Conservation (phyloP, 192 early-diverging fungal species). For the Chytriomyces confervae region DNA sequence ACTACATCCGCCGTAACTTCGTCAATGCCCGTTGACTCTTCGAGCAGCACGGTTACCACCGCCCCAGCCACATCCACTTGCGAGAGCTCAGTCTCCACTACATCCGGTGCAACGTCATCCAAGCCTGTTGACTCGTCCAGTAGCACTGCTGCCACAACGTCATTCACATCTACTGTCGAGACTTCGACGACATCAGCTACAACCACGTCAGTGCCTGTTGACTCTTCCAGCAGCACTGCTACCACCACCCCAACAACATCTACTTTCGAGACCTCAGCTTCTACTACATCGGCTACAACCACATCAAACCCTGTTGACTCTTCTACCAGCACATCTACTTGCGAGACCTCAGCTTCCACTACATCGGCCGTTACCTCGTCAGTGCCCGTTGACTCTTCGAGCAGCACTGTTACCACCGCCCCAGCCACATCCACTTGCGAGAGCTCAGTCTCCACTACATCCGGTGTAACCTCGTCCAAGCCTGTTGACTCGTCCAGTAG, state of each 20-base stretch:
- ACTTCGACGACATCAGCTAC: not conserved
- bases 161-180: not conserved
- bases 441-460: not conserved
- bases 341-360: not conserved
- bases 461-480: not conserved
- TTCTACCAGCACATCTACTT: not conserved
- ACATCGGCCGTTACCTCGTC: not conserved
- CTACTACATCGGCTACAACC: not conserved
- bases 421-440: not conserved
- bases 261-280: not conserved
- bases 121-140: not conserved
- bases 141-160: not conserved
- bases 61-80: not conserved
- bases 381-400: not conserved
- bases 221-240: not conserved
- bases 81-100: not conserved
- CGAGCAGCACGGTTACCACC: not conserved
- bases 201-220: not conserved
- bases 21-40: not conserved
- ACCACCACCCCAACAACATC: not conserved
- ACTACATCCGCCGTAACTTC: not conserved
- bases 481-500: not conserved
- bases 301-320: not conserved
- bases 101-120: not conserved
- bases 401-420: not conserved